These are phyloP conservation scores for Corylus americana DNA, from an alignment of 306 rosid species.

Conservation along the genomic window DNA sequence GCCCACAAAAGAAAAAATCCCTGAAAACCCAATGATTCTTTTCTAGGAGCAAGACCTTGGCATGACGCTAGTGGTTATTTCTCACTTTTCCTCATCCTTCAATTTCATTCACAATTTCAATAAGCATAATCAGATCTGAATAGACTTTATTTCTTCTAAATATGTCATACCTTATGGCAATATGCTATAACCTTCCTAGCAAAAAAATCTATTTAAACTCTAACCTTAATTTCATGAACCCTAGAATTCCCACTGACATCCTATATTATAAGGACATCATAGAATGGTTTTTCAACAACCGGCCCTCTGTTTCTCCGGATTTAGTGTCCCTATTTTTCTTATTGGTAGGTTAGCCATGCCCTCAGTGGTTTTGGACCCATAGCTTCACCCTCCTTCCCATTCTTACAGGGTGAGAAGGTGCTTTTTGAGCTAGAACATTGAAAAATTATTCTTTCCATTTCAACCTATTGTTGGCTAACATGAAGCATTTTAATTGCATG, in stretches of 20 bases:
- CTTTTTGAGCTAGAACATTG: neutral
- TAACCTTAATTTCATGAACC: neutral
- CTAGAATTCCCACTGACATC: neutral
- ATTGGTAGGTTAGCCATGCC: no score
- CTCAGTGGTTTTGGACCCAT: no score
- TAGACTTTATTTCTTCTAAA: neutral
- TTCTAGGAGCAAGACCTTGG: neutral
- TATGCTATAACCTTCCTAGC: neutral
- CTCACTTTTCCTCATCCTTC: neutral
- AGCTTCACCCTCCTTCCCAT: no score
- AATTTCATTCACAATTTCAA: neutral
- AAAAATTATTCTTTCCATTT: neutral
- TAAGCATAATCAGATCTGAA: neutral
- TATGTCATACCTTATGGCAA: neutral
- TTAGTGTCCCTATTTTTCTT: no score
- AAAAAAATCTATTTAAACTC: neutral
- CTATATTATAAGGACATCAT: neutral
- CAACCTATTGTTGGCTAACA: neutral
- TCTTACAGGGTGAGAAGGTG: neutral
- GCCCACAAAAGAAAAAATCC: no score
- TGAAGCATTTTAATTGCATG: conserved; percentile 10
- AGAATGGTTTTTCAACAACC: no score
- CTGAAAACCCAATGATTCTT: neutral
- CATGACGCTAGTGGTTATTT: neutral
- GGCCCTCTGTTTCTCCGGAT: no score